phyloP scores from a whole-genome alignment of 257 asterid genomes.

The Oldenlandia corymbosa region DNA sequence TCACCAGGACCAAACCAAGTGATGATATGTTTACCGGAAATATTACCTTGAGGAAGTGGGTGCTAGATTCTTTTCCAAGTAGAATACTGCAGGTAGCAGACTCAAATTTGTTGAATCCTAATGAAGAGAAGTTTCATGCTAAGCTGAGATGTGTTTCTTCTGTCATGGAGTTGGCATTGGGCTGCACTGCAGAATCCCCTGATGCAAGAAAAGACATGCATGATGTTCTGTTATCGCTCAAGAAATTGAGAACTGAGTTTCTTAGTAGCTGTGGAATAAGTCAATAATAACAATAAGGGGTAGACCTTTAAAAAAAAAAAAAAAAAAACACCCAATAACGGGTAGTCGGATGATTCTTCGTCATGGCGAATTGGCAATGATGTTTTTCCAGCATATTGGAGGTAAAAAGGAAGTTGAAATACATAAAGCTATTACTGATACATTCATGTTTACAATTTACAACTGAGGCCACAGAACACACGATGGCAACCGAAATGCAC shows the following conservation, averaged over 20 bases:
- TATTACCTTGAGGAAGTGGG: constrained; percentile 1
- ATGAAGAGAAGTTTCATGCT: background rate
- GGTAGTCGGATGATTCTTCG: no score
- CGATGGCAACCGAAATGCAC: background rate
- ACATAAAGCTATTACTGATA: background rate
- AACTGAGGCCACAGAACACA: background rate
- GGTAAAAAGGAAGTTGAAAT: background rate
- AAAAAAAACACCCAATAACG: no score
- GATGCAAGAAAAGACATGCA: constrained; percentile 12
- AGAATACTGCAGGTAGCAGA: constrained; percentile 5
- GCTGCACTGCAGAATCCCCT: constrained; percentile 9
- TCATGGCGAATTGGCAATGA: no score
- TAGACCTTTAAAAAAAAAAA: no score
- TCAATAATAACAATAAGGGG: background rate
- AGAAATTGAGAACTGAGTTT: constrained; percentile 9
- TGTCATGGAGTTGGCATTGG: constrained; percentile 2
- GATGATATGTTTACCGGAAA: constrained; percentile 8
- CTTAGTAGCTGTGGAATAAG: background rate
- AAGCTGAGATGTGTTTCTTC: background rate
- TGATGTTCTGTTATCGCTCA: background rate
- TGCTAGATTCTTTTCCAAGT: background rate
- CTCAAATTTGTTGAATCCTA: constrained; percentile 8
- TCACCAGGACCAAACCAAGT: constrained; percentile 8
- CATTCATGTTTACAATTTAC: background rate
- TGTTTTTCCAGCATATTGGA: no score